Percentiles rank a stretch among this genome's conserved stretches.
Conservation (phyloP, 176 grass and related monocot genomes). For the Aegilops longissima region DNA sequence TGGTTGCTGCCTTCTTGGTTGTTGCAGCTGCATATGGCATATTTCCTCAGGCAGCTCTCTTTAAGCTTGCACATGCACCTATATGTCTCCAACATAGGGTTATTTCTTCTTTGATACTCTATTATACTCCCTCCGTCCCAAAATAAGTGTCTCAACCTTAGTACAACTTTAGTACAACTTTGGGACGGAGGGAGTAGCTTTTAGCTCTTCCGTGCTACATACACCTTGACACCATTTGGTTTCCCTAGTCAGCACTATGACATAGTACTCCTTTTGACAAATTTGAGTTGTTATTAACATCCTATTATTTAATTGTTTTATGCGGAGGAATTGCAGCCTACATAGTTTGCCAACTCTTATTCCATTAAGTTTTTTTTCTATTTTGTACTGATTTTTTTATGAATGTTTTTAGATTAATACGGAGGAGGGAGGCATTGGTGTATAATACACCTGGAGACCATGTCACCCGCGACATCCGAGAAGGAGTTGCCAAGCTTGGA, state of each 20-base stretch:
- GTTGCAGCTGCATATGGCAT: neutral
- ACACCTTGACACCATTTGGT: neutral
- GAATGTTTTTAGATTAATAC: conserved; percentile 56
- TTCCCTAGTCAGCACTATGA: conserved; percentile 16
- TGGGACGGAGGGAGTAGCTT: neutral
- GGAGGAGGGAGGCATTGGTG: conserved; percentile 89
- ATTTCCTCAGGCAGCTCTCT: neutral
- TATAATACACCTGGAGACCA: conserved; percentile 97
- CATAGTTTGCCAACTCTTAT: neutral
- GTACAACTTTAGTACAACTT: no score
- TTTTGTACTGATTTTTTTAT: conserved; percentile 9
- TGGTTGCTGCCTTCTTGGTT: neutral
- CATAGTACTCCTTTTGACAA: neutral
- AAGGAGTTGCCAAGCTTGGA: conserved; percentile 93
- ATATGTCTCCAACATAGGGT: neutral
- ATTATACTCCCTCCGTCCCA: neutral
- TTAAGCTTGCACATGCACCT: neutral
- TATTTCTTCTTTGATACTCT: neutral
- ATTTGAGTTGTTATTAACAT: neutral
- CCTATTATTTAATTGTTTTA: neutral
- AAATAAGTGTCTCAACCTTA: no score
- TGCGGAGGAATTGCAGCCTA: neutral
- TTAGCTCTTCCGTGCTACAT: neutral
- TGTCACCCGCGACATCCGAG: conserved; percentile 88
- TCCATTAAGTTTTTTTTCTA: neutral